A percentile compares a stretch with the other conserved stretches of the same genome.
These are phyloP conservation scores for Penicillium pancosmium DNA, from an alignment of 495 filamentous ascomycete genomes.

Conservation along the genomic window DNA sequence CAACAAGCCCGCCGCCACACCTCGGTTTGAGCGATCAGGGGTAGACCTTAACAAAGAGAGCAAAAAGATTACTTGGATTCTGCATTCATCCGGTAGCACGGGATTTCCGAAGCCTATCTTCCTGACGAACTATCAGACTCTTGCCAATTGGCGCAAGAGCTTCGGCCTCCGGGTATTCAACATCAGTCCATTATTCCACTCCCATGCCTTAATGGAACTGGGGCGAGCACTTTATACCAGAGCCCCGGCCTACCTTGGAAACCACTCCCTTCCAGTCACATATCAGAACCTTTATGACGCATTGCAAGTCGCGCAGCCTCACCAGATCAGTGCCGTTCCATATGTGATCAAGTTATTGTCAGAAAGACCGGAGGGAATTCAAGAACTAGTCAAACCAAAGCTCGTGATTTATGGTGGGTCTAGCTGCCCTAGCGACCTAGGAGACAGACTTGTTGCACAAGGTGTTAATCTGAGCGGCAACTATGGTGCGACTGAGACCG, in stretches of 20 bases:
- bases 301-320: conserved; percentile 45
- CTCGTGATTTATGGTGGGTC: conserved; percentile 56
- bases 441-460: conserved; percentile 54
- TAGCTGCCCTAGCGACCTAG: conserved; percentile 58
- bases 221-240: conserved; percentile 51
- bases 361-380: conserved; percentile 50
- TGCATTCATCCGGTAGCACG: conserved; percentile 62
- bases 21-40: conserved; percentile 18
- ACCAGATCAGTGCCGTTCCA: conserved; percentile 58
- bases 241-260: conserved; percentile 49
- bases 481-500: conserved; percentile 58
- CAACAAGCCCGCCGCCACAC: conserved; percentile 16
- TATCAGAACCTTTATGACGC: conserved; percentile 51
- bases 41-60: conserved; percentile 23
- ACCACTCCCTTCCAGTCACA: conserved; percentile 55
- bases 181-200: conserved; percentile 57
- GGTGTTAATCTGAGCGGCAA: conserved; percentile 58
- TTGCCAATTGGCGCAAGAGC: conserved; percentile 39
- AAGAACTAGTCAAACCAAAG: conserved; percentile 44
- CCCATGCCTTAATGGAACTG: conserved; percentile 48
- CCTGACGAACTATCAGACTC: conserved; percentile 38
- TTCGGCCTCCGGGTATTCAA: conserved; percentile 44
- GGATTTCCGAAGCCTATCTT: conserved; percentile 60
- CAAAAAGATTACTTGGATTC: conserved; percentile 50
- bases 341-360: conserved; percentile 58